Evolutionary conservation across 1,139 yeast species (phyloP), one percentile per base, ranked within the genome.

Genomic region (Debaryomyces fabryi): DNA sequence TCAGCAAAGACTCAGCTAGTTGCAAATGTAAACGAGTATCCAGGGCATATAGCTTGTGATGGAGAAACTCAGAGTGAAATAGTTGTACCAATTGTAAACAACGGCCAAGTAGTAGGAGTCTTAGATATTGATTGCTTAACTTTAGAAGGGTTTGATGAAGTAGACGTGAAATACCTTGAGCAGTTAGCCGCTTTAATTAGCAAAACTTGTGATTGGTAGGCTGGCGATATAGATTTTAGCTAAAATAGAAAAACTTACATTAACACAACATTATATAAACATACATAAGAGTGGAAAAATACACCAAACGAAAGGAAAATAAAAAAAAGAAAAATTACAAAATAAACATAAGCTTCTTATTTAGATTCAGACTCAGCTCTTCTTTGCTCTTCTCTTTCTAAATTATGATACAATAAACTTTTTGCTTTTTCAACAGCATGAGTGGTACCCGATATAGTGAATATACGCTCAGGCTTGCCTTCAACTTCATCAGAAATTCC

Each of bases 41-140:
- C 96, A 0, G 96, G 96, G 1, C 98, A 93, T 64, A 93, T 93
- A 57, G 98, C 98, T 0, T 93, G 99, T 66, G 99, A 93, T 68
- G 96, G 97, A 1, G 96, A 85, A 50, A 92, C 98, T 0, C 78
- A 86, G 52, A 87, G 96, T 64, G 99, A 93, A 64, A 88, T 93
- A 27, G 98, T 93, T 16, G 92, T 93, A 2, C 98, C 98, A 0
- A 79, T 93, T 6, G 63, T 71, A 13, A 59, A 65, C n/a, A 63
- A 67, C 9, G 82, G 76, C 3, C 58, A 60, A 20, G 69, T 83
- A 1, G 61, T 80, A 13, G 99, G 92, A 2, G 97, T 93, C 6
- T 74, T 93, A 49, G 98, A 93, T 64, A 78, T 93, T 44, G 99
- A 93, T 64, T 89, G 96, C 63, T 67, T 83, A 49, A 80, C 70